Conservation (phyloP, 768 basidiomycete genomes). For the Lyophyllum semitale region DNA sequence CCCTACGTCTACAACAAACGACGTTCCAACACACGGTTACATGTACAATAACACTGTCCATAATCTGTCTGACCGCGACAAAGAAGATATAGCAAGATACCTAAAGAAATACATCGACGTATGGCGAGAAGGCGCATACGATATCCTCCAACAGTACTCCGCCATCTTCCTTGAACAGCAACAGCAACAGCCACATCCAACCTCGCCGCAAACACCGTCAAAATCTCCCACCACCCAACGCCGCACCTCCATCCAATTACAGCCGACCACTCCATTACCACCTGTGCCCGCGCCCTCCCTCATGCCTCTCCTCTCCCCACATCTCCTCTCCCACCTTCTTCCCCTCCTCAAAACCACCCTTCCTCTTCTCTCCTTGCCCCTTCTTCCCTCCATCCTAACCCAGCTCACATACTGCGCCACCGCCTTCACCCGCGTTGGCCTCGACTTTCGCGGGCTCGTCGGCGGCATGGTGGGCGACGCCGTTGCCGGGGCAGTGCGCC, state of each 20-base stretch:
- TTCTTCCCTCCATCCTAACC: slow-evolving; percentile 83
- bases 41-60: background rate
- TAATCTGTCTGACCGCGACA: slow-evolving; percentile 43
- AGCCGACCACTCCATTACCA: background rate
- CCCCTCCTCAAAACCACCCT: slow-evolving; percentile 65
- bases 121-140: slow-evolving; percentile 92
- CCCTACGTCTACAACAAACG: slow-evolving; percentile 45
- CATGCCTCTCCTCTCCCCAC: slow-evolving; percentile 64
- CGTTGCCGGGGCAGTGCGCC: slow-evolving; percentile 55
- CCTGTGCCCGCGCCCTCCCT: slow-evolving; percentile 38
- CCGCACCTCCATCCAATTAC: slow-evolving; percentile 2
- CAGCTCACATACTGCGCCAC: slow-evolving; percentile 93
- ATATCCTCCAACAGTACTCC: slow-evolving; percentile 86
- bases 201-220: slow-evolving; percentile 10
- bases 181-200: slow-evolving; percentile 29
- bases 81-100: slow-evolving; percentile 74
- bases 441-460: slow-evolving; percentile 81
- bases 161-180: slow-evolving; percentile 84
- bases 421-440: slow-evolving; percentile 88
- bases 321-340: slow-evolving; percentile 67
- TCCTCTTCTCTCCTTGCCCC: slow-evolving; percentile 57
- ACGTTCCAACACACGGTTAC: slow-evolving; percentile 25
- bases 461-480: slow-evolving; percentile 67
- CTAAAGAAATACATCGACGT: slow-evolving; percentile 86
- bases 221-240: slow-evolving; percentile 11